Conservation (phyloP, 495 filamentous ascomycete genomes). For the Lineolata rhizophorae region DNA sequence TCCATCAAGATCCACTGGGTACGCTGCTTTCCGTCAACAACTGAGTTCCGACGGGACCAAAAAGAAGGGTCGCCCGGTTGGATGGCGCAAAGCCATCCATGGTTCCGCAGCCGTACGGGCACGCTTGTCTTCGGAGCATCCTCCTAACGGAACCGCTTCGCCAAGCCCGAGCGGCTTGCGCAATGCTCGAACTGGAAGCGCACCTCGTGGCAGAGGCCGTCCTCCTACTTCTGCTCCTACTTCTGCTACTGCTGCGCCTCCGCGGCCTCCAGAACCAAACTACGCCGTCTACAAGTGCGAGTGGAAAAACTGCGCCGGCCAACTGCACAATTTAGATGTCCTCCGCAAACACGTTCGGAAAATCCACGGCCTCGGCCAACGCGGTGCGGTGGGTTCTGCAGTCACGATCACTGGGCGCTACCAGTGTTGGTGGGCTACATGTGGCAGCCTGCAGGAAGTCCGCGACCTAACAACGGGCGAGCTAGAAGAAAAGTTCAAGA, state of each 20-base stretch:
- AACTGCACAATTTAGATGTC: slow-evolving; percentile 54
- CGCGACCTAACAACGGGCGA: slow-evolving; percentile 10
- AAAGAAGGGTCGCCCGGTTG: slow-evolving; percentile 20
- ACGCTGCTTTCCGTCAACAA: too few species aligned
- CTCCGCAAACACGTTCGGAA: slow-evolving; percentile 44
- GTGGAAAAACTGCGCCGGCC: slow-evolving; percentile 42
- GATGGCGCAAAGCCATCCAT: slow-evolving; percentile 19
- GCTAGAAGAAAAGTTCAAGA: slow-evolving; percentile 5
- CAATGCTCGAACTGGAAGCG: neutral
- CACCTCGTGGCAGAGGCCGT: too few species aligned
- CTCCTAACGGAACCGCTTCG: neutral
- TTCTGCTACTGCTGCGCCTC: too few species aligned
- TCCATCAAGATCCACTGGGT: too few species aligned
- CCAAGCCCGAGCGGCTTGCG: neutral
- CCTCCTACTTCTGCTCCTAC: too few species aligned
- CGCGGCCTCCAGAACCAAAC: slow-evolving; percentile 1
- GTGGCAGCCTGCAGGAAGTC: slow-evolving; percentile 12
- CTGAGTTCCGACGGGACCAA: too few species aligned
- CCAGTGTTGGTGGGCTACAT: slow-evolving; percentile 27
- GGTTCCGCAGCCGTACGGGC: slow-evolving; percentile 1
- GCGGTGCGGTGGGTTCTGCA: too few species aligned
- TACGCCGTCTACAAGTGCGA: slow-evolving; percentile 33
- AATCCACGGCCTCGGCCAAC: slow-evolving; percentile 25
- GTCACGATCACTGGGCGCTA: slow-evolving; percentile 6
- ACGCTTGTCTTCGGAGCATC: neutral